Base-by-base conservation (phyloP, 148 eudicot species). In the Cornus controversa region DNA sequence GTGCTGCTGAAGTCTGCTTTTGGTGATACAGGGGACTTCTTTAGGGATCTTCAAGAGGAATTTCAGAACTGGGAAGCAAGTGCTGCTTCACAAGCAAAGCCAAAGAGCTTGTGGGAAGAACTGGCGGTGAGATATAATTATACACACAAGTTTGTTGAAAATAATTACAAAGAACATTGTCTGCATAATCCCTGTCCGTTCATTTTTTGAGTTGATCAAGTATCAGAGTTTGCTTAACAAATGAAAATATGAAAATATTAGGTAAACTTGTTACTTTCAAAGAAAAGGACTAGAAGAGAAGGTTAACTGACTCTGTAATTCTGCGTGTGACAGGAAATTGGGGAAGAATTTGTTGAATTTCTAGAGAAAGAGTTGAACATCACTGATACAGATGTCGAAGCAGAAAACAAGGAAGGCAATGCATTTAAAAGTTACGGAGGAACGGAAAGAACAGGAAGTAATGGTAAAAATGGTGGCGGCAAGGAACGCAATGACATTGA, bases 31-130 rank as follows among this genome's bases (percentile, higher is more conserved):
- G 99, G 81, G 79, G 99, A 96, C 83, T 92, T 96, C 83, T 88
- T 96, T 45, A 91, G 65, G 86, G 99, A 96, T 85, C 86, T 96
- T 79, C 97, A 93, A 82, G 91, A 90, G 84, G 98, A 96, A 85
- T 93, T 79, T 58, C 91, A 71, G 37, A 96, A 88, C 72, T 96
- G 98, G 99, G 99, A 96, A 81, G 92, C 93, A 64, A 87, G 71
- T 79, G 91, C 89, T 77, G 83, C 90, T 62, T 83, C 99, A 62
- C 94, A 93, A 81, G 97, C 90, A 70, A 96, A 91, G 65, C 99
- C 99, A 15, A 93, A 90, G 95, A 91, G 98, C 88, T 84, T 96
- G 76, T 96, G 98, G 99, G 99, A 96, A 74, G 99, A 96, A 79
- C 81, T 96, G 80, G 88, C 96, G 76, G 99, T 93, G 66, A 83